Base-by-base conservation (phyloP, 805 yeast species). In the Diddensiella santjacobensis region DNA sequence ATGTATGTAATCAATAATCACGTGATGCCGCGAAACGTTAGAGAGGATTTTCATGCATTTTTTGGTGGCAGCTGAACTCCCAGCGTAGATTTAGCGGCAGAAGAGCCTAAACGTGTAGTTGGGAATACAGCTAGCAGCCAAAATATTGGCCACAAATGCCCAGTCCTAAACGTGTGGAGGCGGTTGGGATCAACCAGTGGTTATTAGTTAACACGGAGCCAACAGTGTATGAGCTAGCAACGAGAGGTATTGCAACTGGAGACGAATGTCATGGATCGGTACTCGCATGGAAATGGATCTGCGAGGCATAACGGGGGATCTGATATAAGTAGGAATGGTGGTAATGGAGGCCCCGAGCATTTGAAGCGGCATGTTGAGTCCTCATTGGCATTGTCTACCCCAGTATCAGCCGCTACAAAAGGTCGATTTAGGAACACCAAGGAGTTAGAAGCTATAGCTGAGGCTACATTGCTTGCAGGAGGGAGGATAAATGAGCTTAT, bases 401-500 rank as follows among this genome's bases (percentile, higher is more conserved):
- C 38, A 15, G 10, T 15, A 15, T 8, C 38, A 15, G 38, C 38
- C 8, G 20, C 38, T 10, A 35, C 15, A 8, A 35, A 13, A 35
- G 38, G 17, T 5, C 10, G 19, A 17, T 49, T 44, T 19, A 39
- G 41, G 44, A 31, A 47, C 10, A 44, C 46, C 17, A 37, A 38
- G 10, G 53, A 54, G 50, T 44, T 54, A 13, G 48, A 44, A 37
- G 47, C 31, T 3, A 38, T 50, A 22, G 58, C 56, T 22, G 56
- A 40, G 10, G 31, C 43, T 22, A 50, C 57, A 22, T 37, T 51
- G 8, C 42, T 55, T 22, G 18, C 38, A 10, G 49, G 44, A 15
- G 51, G 52, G 20, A 39, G 54, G 5, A 49, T 56, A 17, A 51
- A 52, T 26, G 58, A 56, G 11, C 41, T 56, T 30, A 48, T 54